Conservation (phyloP, 129 eudicot species). For the Cynara cardunculus region DNA sequence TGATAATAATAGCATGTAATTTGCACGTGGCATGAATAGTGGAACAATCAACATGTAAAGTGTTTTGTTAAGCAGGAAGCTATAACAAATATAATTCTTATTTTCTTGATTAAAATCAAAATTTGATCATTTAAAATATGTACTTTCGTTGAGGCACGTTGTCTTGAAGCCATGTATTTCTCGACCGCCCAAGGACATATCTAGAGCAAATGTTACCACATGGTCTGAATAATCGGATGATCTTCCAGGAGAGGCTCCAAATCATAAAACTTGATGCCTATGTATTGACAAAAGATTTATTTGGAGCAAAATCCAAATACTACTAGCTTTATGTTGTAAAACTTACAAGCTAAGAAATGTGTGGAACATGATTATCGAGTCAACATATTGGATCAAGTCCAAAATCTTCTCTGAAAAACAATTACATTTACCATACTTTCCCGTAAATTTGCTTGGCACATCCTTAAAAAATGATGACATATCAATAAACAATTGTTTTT, state of each 20-base stretch:
- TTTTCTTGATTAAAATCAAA: background rate
- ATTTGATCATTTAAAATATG: background rate
- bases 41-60: too few relatives aligned
- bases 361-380: too few relatives aligned
- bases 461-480: too few relatives aligned
- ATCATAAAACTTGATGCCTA: constrained; percentile 76
- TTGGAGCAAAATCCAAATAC: constrained; percentile 73
- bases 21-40: too few relatives aligned
- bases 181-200: constrained; percentile 71
- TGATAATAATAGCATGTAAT: too few relatives aligned
- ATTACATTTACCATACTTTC: too few relatives aligned
- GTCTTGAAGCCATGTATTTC: constrained; percentile 79
- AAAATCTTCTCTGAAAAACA: too few relatives aligned
- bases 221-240: constrained; percentile 79
- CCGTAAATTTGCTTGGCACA: too few relatives aligned
- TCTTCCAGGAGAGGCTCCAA: constrained; percentile 85
- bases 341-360: constrained; percentile 68
- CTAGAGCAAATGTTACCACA: constrained; percentile 57
- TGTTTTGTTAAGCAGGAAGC: too few relatives aligned
- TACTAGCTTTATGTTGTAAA: constrained; percentile 65
- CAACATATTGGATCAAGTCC: too few relatives aligned
- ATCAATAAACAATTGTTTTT: too few relatives aligned
- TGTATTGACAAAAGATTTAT: constrained; percentile 82
- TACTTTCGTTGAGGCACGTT: constrained; percentile 61
- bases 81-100: too few relatives aligned